Conservation (phyloP, 495 filamentous ascomycete species). For the Xylaria acuta region DNA sequence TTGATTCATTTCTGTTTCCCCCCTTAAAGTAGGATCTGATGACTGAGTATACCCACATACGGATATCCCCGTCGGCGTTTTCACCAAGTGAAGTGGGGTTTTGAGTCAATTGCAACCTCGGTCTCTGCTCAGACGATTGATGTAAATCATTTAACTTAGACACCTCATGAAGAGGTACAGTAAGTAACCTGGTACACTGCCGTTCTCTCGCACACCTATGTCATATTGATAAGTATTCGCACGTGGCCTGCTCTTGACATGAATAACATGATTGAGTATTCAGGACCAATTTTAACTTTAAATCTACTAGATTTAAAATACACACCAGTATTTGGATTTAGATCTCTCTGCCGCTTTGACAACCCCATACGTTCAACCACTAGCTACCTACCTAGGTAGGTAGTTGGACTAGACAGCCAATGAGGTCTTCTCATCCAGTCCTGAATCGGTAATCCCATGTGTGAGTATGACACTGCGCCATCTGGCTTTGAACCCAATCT, state of each 20-base stretch:
- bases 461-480: background rate
- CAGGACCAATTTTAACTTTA: too few relatives aligned
- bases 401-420: background rate
- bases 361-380: background rate
- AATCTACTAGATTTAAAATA: too few relatives aligned
- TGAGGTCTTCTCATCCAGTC: background rate
- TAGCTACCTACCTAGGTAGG: too few relatives aligned
- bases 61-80: background rate
- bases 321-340: background rate
- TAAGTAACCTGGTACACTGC: background rate
- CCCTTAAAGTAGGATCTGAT: background rate
- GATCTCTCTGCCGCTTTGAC: background rate
- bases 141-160: background rate
- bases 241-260: background rate
- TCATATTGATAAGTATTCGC: background rate
- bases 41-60: background rate
- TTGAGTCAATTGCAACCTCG: background rate
- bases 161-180: background rate
- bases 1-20: background rate
- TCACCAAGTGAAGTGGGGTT: background rate
- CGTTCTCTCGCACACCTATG: background rate
- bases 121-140: background rate
- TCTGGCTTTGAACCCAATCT: constrained; percentile 11
- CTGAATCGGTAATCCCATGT: constrained; percentile 22
- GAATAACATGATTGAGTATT: background rate